These are phyloP conservation scores for Hansenula anomala DNA, from an alignment of 1,139 yeast species.

Conservation along the genomic window DNA sequence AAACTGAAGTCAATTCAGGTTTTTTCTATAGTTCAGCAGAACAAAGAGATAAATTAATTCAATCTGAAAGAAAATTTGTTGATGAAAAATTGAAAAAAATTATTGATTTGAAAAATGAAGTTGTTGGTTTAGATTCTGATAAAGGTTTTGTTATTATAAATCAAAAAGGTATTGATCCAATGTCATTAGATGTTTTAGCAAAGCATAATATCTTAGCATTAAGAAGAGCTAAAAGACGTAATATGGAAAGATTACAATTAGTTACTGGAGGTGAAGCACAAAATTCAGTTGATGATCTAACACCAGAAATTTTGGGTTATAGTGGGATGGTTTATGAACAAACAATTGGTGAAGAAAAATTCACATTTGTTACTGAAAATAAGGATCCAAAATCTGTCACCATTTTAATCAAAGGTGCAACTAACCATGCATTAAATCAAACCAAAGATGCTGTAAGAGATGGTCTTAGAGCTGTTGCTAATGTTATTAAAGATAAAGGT, in stretches of 20 bases:
- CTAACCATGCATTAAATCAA: constrained; percentile 82
- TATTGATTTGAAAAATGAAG: constrained; percentile 87
- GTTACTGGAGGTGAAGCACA: constrained; percentile 98
- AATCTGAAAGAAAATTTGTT: constrained; percentile 89
- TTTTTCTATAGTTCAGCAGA: constrained; percentile 94
- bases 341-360: constrained; percentile 94
- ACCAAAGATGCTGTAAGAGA: constrained; percentile 97
- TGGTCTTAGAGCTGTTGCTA: constrained; percentile 92
- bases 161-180: constrained; percentile 98
- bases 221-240: constrained; percentile 97
- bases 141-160: constrained; percentile 91
- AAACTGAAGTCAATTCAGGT: constrained; percentile 96
- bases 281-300: constrained; percentile 90
- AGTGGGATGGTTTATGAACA: constrained; percentile 93
- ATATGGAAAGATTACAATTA: constrained; percentile 96
- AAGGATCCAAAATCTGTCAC: constrained; percentile 90
- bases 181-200: constrained; percentile 92
- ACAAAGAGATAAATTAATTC: constrained; percentile 92
- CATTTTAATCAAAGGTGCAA: constrained; percentile 89
- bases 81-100: constrained; percentile 91
- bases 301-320: constrained; percentile 81
- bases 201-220: constrained; percentile 90
- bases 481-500: constrained; percentile 78
- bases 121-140: constrained; percentile 70
- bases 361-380: constrained; percentile 91